phyloP scores from a whole-genome alignment of 1,284 basidiomycete species.

The Trametes hirsuta region DNA sequence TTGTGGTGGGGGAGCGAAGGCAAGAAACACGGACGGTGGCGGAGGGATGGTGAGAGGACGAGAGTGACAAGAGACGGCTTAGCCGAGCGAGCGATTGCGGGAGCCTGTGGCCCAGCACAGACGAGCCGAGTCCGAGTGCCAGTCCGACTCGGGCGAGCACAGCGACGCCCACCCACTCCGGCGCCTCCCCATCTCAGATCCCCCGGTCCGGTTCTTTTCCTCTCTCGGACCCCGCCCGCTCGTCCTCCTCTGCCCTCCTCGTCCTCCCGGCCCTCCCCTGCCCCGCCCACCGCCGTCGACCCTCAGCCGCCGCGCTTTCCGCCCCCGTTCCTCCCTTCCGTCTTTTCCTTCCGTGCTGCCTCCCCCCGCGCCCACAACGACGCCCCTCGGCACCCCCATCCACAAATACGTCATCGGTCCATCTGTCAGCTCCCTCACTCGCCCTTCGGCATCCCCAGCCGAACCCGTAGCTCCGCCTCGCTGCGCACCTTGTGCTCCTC shows the following conservation, averaged over 20 bases:
- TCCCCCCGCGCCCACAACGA: not conserved
- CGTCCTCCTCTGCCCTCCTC: conserved; percentile 1
- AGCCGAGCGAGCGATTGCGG: conserved; percentile 10
- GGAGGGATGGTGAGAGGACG: conserved; percentile 7
- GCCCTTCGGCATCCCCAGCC: conserved; percentile 18
- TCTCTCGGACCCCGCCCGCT: conserved; percentile 14
- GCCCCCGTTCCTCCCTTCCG: not conserved
- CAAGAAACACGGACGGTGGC: not conserved
- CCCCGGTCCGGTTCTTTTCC: conserved; percentile 21
- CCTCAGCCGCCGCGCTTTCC: not conserved
- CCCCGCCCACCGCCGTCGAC: not conserved
- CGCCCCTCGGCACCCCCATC: not conserved
- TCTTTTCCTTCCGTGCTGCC: not conserved
- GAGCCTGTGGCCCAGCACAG: not conserved
- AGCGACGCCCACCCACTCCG: not conserved
- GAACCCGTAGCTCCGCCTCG: conserved; percentile 4
- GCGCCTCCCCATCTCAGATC: conserved; percentile 18
- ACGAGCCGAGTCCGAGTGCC: not conserved
- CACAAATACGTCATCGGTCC: conserved; percentile 21
- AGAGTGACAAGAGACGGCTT: not conserved
- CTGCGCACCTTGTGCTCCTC: not conserved
- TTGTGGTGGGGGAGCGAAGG: conserved; percentile 11
- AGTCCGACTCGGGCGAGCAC: not conserved
- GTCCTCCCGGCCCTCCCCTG: not conserved
- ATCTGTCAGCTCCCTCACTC: not conserved